Evolutionary conservation across 441 rosid species (phyloP).

Genomic region (Dalechampia spathulata): DNA sequence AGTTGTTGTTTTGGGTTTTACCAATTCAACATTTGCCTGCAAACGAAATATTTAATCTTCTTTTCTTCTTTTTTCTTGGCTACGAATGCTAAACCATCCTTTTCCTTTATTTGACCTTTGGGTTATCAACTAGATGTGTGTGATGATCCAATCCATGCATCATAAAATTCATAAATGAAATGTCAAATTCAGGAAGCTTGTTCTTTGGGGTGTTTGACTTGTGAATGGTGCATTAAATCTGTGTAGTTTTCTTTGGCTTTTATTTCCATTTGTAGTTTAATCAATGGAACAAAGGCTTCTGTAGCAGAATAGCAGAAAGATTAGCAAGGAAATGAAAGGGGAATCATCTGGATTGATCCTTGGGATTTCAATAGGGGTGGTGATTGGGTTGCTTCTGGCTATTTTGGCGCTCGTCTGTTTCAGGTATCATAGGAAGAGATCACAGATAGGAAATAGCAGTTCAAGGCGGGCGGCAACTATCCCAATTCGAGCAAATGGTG

Average conservation of each 20-base stretch:
- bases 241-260: too few relatives aligned
- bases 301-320: constrained; percentile 40
- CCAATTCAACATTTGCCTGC: constrained; percentile 12
- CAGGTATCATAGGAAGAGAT: constrained; percentile 65
- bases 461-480: constrained; percentile 69
- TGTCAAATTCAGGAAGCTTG: not conserved
- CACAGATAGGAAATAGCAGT: constrained; percentile 82
- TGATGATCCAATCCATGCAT: not conserved
- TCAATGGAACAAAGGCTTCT: constrained; percentile 2
- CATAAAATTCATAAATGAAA: not conserved
- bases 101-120: constrained; percentile 22
- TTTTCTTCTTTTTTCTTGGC: constrained; percentile 4
- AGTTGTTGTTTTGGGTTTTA: constrained; percentile 17
- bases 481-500: constrained; percentile 80
- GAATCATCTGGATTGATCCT: constrained; percentile 76
- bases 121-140: constrained; percentile 3
- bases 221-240: not conserved
- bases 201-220: constrained; percentile 19
- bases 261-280: constrained; percentile 19
- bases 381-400: constrained; percentile 86
- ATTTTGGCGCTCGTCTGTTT: constrained; percentile 50
- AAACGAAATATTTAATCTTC: constrained; percentile 15
- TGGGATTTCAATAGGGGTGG: constrained; percentile 87
- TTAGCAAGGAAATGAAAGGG: constrained; percentile 60
- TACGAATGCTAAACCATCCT: constrained; percentile 1